Evolutionary conservation across 2,329 filamentous ascomycete genomes (phyloP), one percentile per base, ranked within the genome.

Genomic region (Microsporum ferrugineum): DNA sequence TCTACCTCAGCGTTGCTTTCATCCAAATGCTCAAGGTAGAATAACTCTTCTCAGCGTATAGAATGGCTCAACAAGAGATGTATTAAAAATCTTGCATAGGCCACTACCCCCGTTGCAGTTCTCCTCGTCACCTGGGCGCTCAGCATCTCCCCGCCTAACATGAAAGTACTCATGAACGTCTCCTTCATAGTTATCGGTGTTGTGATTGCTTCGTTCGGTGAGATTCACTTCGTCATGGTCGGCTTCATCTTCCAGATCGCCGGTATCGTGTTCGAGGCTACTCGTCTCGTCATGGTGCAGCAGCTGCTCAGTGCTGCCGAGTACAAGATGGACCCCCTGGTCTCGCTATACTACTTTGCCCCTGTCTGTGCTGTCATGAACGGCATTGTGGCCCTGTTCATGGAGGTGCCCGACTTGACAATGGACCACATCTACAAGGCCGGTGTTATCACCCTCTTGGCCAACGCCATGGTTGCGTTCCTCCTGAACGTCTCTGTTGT

Each of bases 1-100:
- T 96, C 60, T 96, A 96, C 77, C 84, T 97, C 64, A 94, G 88
- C 67, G 92, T 97, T 62, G 88, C 92, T 63, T 97, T 97, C 76
- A 97, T 97, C 71, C 92, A 97, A 81, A 97, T 97, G 92, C 86
- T 97, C 75, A 97, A 97, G 88, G 88, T 90, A 78, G 68, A 88
- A 23, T 17, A 47, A 34, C 8, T n/a, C 33, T 8, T 78, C 34
- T 43, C 62, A 60, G 31, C 4, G 7, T 36, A 31, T 7, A 12
- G 7, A 23, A 17, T 12, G 1, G 51, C 17, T 23, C 34, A 33
- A 33, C 36, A 57, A 17, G 39, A 31, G 3, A 10, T 38, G 23
- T 38, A 14, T 17, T 57, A 43, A 57, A 17, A 8, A 12, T 3
- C 63, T 60, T 58, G 29, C 56, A 47, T 65, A 91, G 89, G 94